These are phyloP conservation scores for Penicillium dipodomyicola DNA, from an alignment of 495 filamentous ascomycete genomes.

Conservation along the genomic window DNA sequence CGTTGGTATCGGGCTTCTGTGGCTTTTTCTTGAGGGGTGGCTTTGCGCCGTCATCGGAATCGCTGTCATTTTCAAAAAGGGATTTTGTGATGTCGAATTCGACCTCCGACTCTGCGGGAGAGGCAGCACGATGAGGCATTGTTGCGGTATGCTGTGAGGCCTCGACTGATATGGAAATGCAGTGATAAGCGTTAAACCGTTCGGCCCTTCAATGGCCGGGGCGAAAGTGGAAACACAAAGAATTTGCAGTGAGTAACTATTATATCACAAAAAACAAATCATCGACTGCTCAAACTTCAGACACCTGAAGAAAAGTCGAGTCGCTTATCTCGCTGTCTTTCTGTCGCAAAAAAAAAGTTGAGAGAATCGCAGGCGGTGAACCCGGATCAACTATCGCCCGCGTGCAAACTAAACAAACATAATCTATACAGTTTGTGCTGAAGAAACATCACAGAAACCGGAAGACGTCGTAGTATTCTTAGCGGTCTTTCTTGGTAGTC, in stretches of 20 bases:
- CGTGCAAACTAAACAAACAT: constrained; percentile 38
- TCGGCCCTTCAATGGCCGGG: constrained; percentile 4
- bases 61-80: constrained; percentile 63
- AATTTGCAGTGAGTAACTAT: not conserved
- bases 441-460: not conserved
- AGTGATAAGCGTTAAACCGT: constrained; percentile 13
- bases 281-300: constrained; percentile 12
- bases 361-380: constrained; percentile 40
- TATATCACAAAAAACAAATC: not conserved
- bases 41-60: constrained; percentile 45
- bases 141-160: constrained; percentile 13
- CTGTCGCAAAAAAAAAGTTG: constrained; percentile 30
- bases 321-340: constrained; percentile 22
- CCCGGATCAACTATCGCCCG: constrained; percentile 28
- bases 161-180: constrained; percentile 16
- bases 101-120: constrained; percentile 81
- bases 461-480: too few species aligned
- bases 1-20: constrained; percentile 34
- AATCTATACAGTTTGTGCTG: not conserved
- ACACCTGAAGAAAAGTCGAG: constrained; percentile 15
- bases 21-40: constrained; percentile 19
- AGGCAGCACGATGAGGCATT: constrained; percentile 65
- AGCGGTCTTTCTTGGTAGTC: too few species aligned
- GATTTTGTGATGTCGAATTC: constrained; percentile 86
- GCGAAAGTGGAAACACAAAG: not conserved